Base-by-base conservation (phyloP, 352 stramenopile genomes). In the Detonula confervacea region DNA sequence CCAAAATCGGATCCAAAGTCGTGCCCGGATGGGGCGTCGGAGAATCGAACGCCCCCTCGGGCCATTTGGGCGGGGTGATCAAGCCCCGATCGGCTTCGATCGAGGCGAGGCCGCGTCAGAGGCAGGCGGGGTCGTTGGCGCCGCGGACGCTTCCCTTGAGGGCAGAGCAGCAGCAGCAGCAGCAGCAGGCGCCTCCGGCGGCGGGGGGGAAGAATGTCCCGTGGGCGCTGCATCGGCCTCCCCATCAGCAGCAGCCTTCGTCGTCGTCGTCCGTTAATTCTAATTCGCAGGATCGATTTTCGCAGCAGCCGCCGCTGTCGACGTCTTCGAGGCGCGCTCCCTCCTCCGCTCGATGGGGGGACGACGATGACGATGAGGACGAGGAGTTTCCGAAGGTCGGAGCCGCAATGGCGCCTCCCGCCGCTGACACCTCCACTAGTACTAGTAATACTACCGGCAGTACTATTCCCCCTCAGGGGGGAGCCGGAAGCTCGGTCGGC, bases 211-310 rank as follows among this genome's bases (percentile, higher is more conserved):
- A 73, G 27, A 63, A 73, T 37, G 54, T 74, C 0, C 65, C 65
- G 18, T 74, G 65, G 65, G 65, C 65, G 24, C 29, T 73, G 39
- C 64, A 73, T 57, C 51, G 20, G 24, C 51, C 30, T n/a, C 18
- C 16, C 20, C 49, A 30, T 59, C 49, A 30, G 12, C 8, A 9
- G 3, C 49, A 2, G 24, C 49, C 22, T 33, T 20, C 16, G 22
- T 37, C 30, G 3, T 37, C 30, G 16, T 49, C 39, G 39, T 49
- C 39, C 39, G 9, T 12, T 14, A 4, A 18, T 49, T 2, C 4
- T 18, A 49, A 49, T 49, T n/a, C n/a, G n/a, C n/a, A n/a, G n/a
- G n/a, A n/a, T n/a, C n/a, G n/a, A n/a, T n/a, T n/a, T n/a, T n/a
- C n/a, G n/a, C n/a, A n/a, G n/a, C 39, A 20, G 4, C n/a, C 39